These are phyloP conservation scores for Ampelomyces quisqualis DNA, from an alignment of 2,329 filamentous ascomycete species.

Conservation along the genomic window DNA sequence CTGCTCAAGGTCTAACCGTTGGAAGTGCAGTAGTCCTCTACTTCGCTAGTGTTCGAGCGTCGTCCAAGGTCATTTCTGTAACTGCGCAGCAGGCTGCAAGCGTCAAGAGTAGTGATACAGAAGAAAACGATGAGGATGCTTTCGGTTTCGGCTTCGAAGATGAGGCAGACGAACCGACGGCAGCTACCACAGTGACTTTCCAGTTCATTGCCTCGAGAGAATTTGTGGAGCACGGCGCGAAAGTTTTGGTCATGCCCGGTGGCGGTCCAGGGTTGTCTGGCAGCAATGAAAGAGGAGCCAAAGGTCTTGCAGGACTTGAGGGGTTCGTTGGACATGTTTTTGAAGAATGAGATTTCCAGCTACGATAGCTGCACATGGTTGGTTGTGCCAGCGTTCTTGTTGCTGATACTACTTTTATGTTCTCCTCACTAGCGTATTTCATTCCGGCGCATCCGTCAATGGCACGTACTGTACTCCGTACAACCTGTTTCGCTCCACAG, in stretches of 20 bases:
- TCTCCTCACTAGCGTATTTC: neutral
- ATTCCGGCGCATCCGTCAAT: constrained; percentile 65
- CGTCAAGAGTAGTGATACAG: constrained; percentile 21
- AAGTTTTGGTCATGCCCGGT: constrained; percentile 70
- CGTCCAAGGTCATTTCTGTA: constrained; percentile 68
- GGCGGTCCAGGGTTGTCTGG: constrained; percentile 62
- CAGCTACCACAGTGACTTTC: constrained; percentile 56
- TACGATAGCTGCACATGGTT: too few relatives aligned
- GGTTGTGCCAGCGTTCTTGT: neutral
- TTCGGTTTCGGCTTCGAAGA: constrained; percentile 59
- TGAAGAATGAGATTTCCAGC: constrained; percentile 11
- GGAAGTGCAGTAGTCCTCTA: constrained; percentile 79
- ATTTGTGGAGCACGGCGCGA: constrained; percentile 71
- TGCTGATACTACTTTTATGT: neutral
- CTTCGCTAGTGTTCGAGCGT: constrained; percentile 79
- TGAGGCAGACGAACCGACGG: constrained; percentile 44
- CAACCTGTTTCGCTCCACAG: constrained; percentile 55
- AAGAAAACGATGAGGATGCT: constrained; percentile 43
- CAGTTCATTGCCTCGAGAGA: constrained; percentile 69
- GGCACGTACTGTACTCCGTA: constrained; percentile 78
- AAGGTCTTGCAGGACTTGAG: constrained; percentile 61
- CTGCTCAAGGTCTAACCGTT: constrained; percentile 63
- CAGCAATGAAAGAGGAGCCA: constrained; percentile 54
- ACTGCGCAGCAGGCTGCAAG: constrained; percentile 13
- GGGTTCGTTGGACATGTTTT: constrained; percentile 68